Evolutionary conservation across 371 early-diverging fungal genomes (phyloP), one percentile per base, ranked within the genome.

Genomic region (Saksenaea vasiformis): DNA sequence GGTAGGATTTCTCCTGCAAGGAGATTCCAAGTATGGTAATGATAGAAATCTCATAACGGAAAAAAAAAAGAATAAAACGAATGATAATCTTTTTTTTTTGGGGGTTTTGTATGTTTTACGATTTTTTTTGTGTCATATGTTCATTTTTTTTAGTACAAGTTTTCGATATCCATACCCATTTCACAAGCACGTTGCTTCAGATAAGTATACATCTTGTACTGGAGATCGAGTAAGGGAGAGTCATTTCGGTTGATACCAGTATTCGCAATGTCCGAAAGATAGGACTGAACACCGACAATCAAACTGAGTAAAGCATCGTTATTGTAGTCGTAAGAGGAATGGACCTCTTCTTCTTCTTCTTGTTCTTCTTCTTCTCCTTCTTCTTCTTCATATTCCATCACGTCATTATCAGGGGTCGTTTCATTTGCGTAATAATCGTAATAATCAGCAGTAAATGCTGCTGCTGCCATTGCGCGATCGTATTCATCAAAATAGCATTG

Each of bases 131-230:
- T 26, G 58, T 36, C 19, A 35, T 60, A 36, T 65, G n/a, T 41
- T 41, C 31, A 9, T 61, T 62, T 35, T n/a, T 56, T 62, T 62
- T 62, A 36, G 31, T 41, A 24, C 34, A 37, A 41, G 15, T 58
- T 38, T 31, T 70, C 60, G 22, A 66, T 26, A 26, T 72, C 67
- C 44, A 72, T 67, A 41, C 77, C 77, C 70, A 79, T 68, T 54
- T 79, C 74, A 31, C 44, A 67, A 17, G 73, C 77, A 65, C 75
- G 73, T 56, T 73, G 80, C 47, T 73, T 79, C 36, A 79, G 70
- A 54, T 76, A 79, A 47, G 73, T 74, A 36, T 79, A 79, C 75
- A 79, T 79, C 65, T 79, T 79, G 62, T 79, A 79, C 62, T 79
- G 80, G 14, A 79, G 70, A 13, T 77, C 71, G 31, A 73, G 61